A percentile compares a stretch with the other conserved stretches of the same genome.
Conservation (phyloP, 495 filamentous ascomycete genomes). For the Lasiosphaeria hispida region DNA sequence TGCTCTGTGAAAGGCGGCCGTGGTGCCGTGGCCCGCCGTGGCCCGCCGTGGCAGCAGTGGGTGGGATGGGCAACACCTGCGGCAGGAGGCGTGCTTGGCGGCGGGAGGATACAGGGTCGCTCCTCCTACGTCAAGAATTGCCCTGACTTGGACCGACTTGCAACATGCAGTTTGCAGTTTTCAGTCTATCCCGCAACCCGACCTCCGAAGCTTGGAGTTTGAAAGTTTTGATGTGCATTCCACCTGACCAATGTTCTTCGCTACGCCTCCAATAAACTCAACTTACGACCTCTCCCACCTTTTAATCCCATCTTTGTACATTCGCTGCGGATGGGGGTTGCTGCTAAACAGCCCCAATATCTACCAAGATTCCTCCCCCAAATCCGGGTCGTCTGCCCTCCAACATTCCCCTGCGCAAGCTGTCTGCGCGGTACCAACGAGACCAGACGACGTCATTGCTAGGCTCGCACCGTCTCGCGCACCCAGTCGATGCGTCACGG, state of each 20-base stretch:
- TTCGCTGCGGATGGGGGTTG: conserved; percentile 51
- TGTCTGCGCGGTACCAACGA: conserved; percentile 39
- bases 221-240: conserved; percentile 9
- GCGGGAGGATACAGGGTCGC: no score
- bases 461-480: conserved; percentile 34
- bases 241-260: conserved; percentile 14
- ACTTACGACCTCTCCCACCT: background rate
- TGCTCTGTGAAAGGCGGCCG: background rate
- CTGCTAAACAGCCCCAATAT: conserved; percentile 57
- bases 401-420: conserved; percentile 61
- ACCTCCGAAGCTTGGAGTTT: background rate
- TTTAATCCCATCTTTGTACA: conserved; percentile 15
- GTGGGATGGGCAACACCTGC: background rate
- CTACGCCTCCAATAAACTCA: conserved; percentile 16
- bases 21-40: background rate
- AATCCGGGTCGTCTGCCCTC: conserved; percentile 51
- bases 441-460: conserved; percentile 41
- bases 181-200: background rate
- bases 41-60: background rate
- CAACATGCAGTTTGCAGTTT: background rate
- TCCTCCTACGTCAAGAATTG: background rate
- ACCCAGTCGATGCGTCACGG: conserved; percentile 30
- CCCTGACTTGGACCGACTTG: background rate
- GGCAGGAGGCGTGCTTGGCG: no score
- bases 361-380: conserved; percentile 56